Evolutionary conservation across 208 protist genomes (phyloP), one percentile per base, ranked within the genome.

Genomic region (Wallacemonas sp.): DNA sequence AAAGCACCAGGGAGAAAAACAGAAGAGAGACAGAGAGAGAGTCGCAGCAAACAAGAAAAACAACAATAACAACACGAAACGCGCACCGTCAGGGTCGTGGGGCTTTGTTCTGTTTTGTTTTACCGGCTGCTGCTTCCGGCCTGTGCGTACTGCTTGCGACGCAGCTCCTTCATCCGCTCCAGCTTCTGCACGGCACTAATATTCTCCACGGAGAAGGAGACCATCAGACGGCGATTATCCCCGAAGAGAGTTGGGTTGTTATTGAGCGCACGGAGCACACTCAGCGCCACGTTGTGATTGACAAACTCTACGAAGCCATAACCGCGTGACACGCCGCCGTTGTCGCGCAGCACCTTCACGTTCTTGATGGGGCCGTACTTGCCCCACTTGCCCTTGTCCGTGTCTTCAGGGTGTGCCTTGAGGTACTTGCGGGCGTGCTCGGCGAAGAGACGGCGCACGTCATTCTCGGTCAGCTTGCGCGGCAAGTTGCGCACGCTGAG

Each of bases 301-400:
- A 88, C 74, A 76, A 95, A 97, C 78, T 98, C 92, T 12, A 98
- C 76, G 58, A 98, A 98, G 19, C 87, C 94, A 70, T 95, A 97
- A 9, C 94, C 92, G 30, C 81, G 85, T n/a, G 85, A 93, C 21
- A 83, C 74, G 33, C 87, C 90, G 9, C 78, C 86, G n/a, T 81
- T 78, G 70, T 97, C 90, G 63, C 77, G 85, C 12, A 96, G 79
- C 55, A 97, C 56, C 68, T 95, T 94, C 24, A 92, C 69, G 58
- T 95, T 93, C 38, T 81, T 83, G 61, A 97, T 92, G 44, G 87
- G 90, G 26, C 90, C 90, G 64, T 93, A 94, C 85, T 97, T 97
- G 9, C 88, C 87, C 85, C 88, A 95, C 61, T 86, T 84, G 2
- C 80, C 79, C 61, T 85, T 86, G 47, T 94, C 85, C 16, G 62